phyloP scores from a whole-genome alignment of 2,329 filamentous ascomycete species.

The Colletotrichum sp. region DNA sequence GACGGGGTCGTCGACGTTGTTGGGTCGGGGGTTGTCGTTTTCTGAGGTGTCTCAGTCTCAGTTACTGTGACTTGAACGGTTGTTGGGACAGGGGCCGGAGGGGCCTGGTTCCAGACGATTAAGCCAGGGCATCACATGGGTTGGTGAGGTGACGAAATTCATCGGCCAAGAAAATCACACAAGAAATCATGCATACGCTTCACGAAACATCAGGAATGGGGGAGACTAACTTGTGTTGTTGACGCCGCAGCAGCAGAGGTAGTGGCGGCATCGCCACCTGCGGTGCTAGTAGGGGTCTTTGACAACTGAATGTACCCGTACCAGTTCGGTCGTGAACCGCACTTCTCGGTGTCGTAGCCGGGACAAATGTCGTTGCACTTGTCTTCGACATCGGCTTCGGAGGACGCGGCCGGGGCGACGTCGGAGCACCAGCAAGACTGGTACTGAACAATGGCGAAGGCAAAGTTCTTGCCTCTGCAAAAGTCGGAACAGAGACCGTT shows the following conservation, averaged over 20 bases:
- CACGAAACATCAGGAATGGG: background rate
- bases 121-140: constrained; percentile 17
- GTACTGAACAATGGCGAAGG: constrained; percentile 72
- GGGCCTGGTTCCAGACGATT: constrained; percentile 28
- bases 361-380: constrained; percentile 67
- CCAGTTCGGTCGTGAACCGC: constrained; percentile 55
- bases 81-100: constrained; percentile 26
- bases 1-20: constrained; percentile 23
- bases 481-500: constrained; percentile 70
- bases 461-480: constrained; percentile 59
- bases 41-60: constrained; percentile 37
- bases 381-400: constrained; percentile 35
- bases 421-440: constrained; percentile 78
- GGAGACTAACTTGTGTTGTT: constrained; percentile 25
- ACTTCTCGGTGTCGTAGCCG: constrained; percentile 68
- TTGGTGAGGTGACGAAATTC: constrained; percentile 1
- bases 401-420: constrained; percentile 59
- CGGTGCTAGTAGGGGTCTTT: constrained; percentile 63
- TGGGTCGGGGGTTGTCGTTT: constrained; percentile 36
- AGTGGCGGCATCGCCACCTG: constrained; percentile 18
- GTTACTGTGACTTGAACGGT: constrained; percentile 22
- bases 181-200: background rate
- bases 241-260: constrained; percentile 14
- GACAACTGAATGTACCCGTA: constrained; percentile 70
- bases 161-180: constrained; percentile 20